These are phyloP conservation scores for Miamiensis avidus DNA, from an alignment of 169 alveolate genomes.

Conservation along the genomic window DNA sequence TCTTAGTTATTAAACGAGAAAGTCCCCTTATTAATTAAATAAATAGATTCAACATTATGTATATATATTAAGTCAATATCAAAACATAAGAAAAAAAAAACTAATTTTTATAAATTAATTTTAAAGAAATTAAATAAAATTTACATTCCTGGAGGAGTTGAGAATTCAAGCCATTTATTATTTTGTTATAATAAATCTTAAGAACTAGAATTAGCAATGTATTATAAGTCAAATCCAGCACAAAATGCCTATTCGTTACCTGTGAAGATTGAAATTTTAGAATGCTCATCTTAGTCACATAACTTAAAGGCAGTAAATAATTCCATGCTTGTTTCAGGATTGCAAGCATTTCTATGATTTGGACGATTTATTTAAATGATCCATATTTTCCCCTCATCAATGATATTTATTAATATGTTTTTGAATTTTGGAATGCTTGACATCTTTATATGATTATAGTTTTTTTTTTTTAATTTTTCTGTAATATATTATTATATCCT, in stretches of 20 bases:
- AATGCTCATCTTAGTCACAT: not conserved
- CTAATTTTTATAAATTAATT: no score
- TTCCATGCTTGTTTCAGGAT: not conserved
- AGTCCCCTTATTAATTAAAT: no score
- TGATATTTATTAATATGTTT: not conserved
- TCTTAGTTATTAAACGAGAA: not conserved
- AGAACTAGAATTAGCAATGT: not conserved
- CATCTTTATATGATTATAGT: no score
- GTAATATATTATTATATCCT: no score
- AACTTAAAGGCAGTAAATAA: not conserved
- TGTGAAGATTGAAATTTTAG: not conserved
- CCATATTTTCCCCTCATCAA: not conserved
- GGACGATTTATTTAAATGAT: not conserved
- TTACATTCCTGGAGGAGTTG: slow-evolving; percentile 3
- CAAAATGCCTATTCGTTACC: not conserved
- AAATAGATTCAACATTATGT: no score
- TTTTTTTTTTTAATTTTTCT: no score
- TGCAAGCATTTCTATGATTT: not conserved
- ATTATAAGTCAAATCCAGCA: slow-evolving; percentile 13
- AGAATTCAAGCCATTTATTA: not conserved
- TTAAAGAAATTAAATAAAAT: no score
- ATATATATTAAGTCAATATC: no score
- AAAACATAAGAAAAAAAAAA: no score
- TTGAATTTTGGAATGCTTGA: no score
- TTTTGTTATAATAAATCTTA: not conserved